Conservation (phyloP, 2,329 filamentous ascomycete genomes). For the Drechslerella coelobrocha region DNA sequence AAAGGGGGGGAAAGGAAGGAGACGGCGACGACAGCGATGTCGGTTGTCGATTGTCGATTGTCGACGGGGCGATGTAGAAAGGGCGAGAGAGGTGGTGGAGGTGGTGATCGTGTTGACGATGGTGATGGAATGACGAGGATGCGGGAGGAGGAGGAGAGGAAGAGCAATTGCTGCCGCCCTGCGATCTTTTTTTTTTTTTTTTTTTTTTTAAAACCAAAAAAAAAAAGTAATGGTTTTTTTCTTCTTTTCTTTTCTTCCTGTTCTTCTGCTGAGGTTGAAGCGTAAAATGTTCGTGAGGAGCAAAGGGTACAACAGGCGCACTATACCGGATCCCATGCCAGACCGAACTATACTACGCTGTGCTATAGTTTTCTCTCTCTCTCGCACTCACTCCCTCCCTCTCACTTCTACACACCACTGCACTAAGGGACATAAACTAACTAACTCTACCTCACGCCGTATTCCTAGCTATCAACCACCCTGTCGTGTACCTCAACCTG, state of each 20-base stretch:
- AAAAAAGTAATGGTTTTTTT: background rate
- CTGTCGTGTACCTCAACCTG: background rate
- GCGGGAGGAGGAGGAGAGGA: constrained; percentile 8
- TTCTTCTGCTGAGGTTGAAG: constrained; percentile 9
- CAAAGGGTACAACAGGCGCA: constrained; percentile 1
- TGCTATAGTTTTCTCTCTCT: constrained; percentile 1
- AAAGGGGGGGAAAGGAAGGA: constrained; percentile 33
- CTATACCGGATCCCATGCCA: background rate
- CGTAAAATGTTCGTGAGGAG: constrained; percentile 34
- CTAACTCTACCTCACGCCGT: background rate
- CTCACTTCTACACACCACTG: background rate
- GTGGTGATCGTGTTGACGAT: constrained; percentile 19
- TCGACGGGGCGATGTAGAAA: constrained; percentile 18
- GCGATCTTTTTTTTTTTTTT: constrained; percentile 51
- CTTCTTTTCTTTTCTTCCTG: background rate
- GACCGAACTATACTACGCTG: background rate
- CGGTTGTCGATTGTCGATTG: constrained; percentile 3
- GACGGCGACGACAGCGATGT: constrained; percentile 31
- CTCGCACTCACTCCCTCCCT: background rate
- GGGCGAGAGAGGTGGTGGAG: constrained; percentile 38
- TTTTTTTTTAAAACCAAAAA: too few species aligned
- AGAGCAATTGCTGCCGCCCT: constrained; percentile 36
- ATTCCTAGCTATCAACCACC: background rate
- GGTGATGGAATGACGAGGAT: background rate
- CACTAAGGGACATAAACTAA: background rate